These are phyloP conservation scores for Rhizopus delemar DNA, from an alignment of 371 early-diverging fungal genomes.

Conservation along the genomic window DNA sequence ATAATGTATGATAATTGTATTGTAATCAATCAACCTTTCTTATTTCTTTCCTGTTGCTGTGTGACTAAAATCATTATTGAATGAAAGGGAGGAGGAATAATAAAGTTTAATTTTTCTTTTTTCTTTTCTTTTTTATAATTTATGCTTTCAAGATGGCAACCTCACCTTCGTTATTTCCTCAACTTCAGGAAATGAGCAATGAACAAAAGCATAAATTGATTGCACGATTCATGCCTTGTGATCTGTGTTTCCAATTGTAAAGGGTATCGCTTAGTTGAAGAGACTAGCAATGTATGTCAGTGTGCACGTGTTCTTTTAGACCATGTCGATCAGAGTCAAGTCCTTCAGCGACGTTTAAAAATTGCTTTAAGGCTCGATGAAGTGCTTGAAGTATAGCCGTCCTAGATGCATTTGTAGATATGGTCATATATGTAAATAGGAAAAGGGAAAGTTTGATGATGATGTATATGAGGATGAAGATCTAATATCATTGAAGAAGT, in stretches of 20 bases:
- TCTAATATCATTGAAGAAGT: constrained; percentile 51
- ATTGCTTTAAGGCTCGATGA: constrained; percentile 42
- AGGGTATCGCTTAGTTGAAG: constrained; percentile 31
- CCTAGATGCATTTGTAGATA: no score
- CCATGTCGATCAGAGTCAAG: constrained; percentile 43
- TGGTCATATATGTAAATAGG: constrained; percentile 15
- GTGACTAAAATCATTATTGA: background rate
- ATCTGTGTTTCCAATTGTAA: constrained; percentile 42
- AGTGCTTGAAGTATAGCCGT: constrained; percentile 1
- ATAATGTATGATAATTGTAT: background rate
- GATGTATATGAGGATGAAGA: constrained; percentile 50
- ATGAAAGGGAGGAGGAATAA: background rate
- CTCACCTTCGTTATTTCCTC: constrained; percentile 27
- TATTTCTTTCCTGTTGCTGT: background rate
- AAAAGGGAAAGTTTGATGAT: constrained; percentile 53
- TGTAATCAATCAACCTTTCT: background rate
- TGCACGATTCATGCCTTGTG: constrained; percentile 54
- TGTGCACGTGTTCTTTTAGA: constrained; percentile 38
- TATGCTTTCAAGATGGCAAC: background rate
- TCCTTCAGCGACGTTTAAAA: constrained; percentile 38
- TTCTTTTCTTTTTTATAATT: constrained; percentile 1
- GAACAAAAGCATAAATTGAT: constrained; percentile 49
- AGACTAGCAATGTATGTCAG: constrained; percentile 24
- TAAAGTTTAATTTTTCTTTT: background rate
- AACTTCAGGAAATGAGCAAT: constrained; percentile 32